Conservation (phyloP, 2,329 filamentous ascomycete genomes). For the Diaporthe sp. region DNA sequence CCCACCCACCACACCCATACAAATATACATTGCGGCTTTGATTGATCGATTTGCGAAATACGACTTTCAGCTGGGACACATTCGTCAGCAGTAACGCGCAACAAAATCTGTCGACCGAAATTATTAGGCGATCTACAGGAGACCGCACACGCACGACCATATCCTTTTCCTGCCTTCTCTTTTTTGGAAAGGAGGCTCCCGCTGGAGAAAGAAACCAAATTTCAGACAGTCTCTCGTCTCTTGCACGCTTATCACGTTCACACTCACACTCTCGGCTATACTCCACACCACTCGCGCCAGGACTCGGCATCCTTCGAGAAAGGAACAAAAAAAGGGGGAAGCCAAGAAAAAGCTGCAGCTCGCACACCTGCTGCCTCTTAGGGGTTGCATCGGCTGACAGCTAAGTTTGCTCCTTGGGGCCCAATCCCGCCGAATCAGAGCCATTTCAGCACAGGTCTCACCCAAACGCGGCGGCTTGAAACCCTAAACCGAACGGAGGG, state of each 20-base stretch:
- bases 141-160: neutral
- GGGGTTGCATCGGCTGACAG: conserved; percentile 37
- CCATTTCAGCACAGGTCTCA: conserved; percentile 39
- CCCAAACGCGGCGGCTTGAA: conserved; percentile 39
- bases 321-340: conserved; percentile 29
- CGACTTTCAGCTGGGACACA: conserved; percentile 33
- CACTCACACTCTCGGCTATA: conserved; percentile 2
- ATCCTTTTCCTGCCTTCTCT: neutral
- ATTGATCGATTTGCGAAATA: conserved; percentile 35
- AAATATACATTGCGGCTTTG: conserved; percentile 21
- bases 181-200: conserved; percentile 11
- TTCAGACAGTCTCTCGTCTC: too few relatives aligned
- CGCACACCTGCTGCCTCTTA: conserved; percentile 25
- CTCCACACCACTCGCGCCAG: conserved; percentile 24
- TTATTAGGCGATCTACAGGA: conserved; percentile 36
- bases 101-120: conserved; percentile 29
- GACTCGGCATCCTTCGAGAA: conserved; percentile 31
- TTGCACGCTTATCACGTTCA: neutral
- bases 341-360: conserved; percentile 30
- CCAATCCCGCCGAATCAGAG: conserved; percentile 38
- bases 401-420: conserved; percentile 34
- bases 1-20: conserved; percentile 28
- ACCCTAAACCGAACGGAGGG: conserved; percentile 34
- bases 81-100: conserved; percentile 32
- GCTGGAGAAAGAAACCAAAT: neutral